A percentile compares a stretch with the other conserved stretches of the same genome.
phyloP scores from a whole-genome alignment of 176 grass and related monocot species.

The Aegilops umbellulata region DNA sequence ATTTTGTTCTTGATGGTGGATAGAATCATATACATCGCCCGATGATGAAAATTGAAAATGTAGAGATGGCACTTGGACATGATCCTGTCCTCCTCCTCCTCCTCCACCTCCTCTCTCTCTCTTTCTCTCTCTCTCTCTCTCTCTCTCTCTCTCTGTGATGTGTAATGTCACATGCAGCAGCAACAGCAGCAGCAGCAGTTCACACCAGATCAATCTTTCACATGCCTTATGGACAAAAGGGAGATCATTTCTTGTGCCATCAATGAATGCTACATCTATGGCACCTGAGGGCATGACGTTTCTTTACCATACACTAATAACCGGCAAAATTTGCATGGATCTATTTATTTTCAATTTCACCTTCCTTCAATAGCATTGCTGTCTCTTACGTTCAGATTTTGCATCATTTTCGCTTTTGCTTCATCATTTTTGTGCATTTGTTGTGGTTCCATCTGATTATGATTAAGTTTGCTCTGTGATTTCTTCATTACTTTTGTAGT shows the following conservation, averaged over 20 bases:
- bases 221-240: not conserved
- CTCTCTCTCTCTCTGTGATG: not conserved
- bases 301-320: not conserved
- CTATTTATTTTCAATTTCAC: not conserved
- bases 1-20: not conserved
- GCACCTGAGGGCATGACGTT: not conserved
- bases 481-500: not conserved
- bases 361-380: not conserved
- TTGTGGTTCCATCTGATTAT: not conserved
- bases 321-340: not conserved
- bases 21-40: not conserved
- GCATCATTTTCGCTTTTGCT: not conserved
- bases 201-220: not conserved
- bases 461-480: not conserved
- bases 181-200: not conserved
- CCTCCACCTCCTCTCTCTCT: not conserved
- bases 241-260: constrained; percentile 11
- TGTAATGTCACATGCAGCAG: not conserved
- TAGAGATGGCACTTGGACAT: constrained; percentile 15
- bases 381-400: not conserved
- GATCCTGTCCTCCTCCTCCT: not conserved
- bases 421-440: not conserved
- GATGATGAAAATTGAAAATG: constrained; percentile 27
- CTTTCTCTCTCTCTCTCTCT: not conserved
- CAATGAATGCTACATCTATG: not conserved